Evolutionary conservation across 441 rosid species (phyloP), one percentile per base, ranked within the genome.

Genomic region (Geranium incanum): DNA sequence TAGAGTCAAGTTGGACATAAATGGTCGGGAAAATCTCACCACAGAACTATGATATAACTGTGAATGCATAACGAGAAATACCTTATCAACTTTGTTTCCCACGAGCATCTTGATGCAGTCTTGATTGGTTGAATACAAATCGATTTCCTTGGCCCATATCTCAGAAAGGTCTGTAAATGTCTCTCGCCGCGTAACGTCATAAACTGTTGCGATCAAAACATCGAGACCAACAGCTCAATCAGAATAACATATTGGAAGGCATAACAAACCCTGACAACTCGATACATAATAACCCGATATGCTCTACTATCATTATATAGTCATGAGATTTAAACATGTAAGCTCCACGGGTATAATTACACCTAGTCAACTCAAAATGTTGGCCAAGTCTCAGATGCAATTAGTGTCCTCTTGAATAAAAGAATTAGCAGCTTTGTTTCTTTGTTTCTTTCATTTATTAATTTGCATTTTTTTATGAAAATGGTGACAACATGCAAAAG

Each of bases 61-160:
- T 12, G 66, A 19, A 16, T 5, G 0, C 19, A 36, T 7, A 8
- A 16, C 15, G 28, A 11, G 33, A 52, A 28, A 38, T 79, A 87
- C 90, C 88, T 84, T 87, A 70, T 89, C 94, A 3, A 87, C 88
- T 84, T 88, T 89, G 71, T 89, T 89, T 57, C 91, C 94, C 69
- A 89, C 90, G 72, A 89, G 94, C 92, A 89, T 83, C 84, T 87
- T 89, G 79, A 86, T 79, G 81, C 89, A 89, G 68, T 87, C 89
- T 71, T 87, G 94, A 28, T 28, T 28, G 33, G 33, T 28, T 28
- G 89, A 86, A 84, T 87, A 87, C 65, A 86, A 78, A 50, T 89
- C 94, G 16, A 89, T 80, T 78, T 89, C 91, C 74, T 89, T 89
- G 39, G 91, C 90, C 94, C 94, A 89, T 70, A 89, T 79, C 69